These are phyloP conservation scores for Hyaloscypha bicolor DNA, from an alignment of 495 filamentous ascomycete genomes.

Conservation along the genomic window DNA sequence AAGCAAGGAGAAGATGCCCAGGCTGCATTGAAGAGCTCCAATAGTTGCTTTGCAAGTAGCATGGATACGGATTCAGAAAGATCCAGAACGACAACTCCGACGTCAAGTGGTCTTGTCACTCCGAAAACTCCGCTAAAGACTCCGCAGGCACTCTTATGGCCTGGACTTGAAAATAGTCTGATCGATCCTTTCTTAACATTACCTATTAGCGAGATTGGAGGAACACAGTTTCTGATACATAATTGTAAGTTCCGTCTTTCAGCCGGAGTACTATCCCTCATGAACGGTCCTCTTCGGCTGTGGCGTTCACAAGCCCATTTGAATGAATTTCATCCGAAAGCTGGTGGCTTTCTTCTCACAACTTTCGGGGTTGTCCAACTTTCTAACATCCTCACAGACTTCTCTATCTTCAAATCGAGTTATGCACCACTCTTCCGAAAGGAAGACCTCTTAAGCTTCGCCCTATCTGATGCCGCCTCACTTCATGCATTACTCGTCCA, in stretches of 20 bases:
- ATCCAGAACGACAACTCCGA: background rate
- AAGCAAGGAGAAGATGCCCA: background rate
- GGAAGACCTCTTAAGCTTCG: background rate
- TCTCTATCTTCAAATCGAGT: background rate
- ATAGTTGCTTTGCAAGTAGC: background rate
- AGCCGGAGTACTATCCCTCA: background rate
- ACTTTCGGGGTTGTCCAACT: background rate
- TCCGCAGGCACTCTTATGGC: background rate
- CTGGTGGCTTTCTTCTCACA: background rate
- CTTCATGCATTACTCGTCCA: background rate
- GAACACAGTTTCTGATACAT: conserved; percentile 1
- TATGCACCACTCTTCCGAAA: background rate
- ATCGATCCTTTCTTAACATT: background rate
- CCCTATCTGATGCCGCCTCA: background rate
- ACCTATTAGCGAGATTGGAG: background rate
- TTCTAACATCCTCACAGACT: background rate
- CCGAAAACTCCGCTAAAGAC: background rate
- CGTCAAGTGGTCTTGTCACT: background rate
- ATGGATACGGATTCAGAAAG: background rate
- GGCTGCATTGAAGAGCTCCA: background rate
- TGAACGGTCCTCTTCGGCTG: background rate
- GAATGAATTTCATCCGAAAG: too few relatives aligned
- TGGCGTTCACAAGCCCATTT: too few relatives aligned
- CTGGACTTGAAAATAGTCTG: background rate
- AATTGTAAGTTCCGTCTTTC: background rate